Evolutionary conservation across 768 basidiomycete species (phyloP), one percentile per base, ranked within the genome.

Genomic region (Auricularia cornea): DNA sequence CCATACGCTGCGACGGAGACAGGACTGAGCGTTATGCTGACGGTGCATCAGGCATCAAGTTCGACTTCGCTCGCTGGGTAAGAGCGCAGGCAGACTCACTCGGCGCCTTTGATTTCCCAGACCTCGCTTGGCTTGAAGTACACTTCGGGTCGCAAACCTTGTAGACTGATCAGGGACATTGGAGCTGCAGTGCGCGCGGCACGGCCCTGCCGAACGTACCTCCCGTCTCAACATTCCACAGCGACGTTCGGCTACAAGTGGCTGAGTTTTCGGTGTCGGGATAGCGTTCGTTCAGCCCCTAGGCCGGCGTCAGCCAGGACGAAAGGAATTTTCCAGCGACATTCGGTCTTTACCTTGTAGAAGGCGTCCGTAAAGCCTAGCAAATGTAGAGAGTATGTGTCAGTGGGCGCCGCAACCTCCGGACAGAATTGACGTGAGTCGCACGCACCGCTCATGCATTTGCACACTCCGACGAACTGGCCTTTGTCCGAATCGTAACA

Each of bases 71-170:
- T 18, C 23, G 59, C 40, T 64, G 11, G 14, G 26, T 32, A 14
- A 33, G 40, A 28, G 51, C 28, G 54, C 40, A 54, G 63, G 28
- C 44, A 31, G 60, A 71, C 79, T 72, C 66, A 84, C 87, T 89
- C 86, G 64, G 89, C 87, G 41, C 88, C 79, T 14, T 74, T 68
- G 63, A 96, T 89, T 76, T 97, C 94, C 94, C 94, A 97, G 18
- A 94, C 90, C 70, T 90, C 85, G 63, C 76, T 76, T 23, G 89
- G 88, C 66, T 79, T 81, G 70, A 90, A 89, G 71, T 85, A 90
- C 40, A 88, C 81, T 62, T 85, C 79, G 3, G 89, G 88, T 61
- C 68, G 80, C 64, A 85, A 83, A 2, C 84, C 87, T 88, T 38
- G 35, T 38, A 14, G 35, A 38, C 8, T 14, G 62, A 40, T n/a